Evolutionary conservation across 176 grass and related monocot species (phyloP), one percentile per base, ranked within the genome.

Genomic region (Oryza officinalis): DNA sequence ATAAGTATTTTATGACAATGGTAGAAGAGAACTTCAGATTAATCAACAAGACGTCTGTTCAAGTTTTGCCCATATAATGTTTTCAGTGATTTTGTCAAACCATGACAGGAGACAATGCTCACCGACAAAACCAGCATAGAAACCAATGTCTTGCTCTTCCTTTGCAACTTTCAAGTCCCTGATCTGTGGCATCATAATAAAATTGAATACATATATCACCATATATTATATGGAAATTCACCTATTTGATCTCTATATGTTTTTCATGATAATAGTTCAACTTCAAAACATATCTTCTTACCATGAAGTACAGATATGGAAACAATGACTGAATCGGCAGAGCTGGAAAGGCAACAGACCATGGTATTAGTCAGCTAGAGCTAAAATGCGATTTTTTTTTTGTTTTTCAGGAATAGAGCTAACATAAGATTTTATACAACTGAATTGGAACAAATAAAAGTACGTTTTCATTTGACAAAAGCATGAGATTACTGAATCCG

Each of bases 61-160:
- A 49, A 27, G n/a, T 57, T 47, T 49, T 50, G 2, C 31, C 25
- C 7, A 40, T 27, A 35, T 74, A 5, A 74, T 47, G 37, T 83
- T 64, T 74, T 63, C 13, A 27, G 61, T 75, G 38, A 17, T 63
- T 9, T 65, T 69, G 27, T 54, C 23, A 8, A 76, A 78, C 27
- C 11, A 46, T 23, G 14, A 57, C 10, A 82, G 57, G 11, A 33
- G n/a, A 37, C 15, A 30, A 8, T 38, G 33, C 86, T 90, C 41
- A 92, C 92, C 92, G 10, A 94, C 87, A 87, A 94, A 94, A 65
- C 92, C 92, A 43, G 92, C 92, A 71, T 91, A 94, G 63, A 87
- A 91, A 63, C 92, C 92, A 80, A 94, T 94, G 40, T 94, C 92
- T 80, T 87, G 84, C 86, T 94, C 92, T 83, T 81, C 37, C 54